Base-by-base conservation (phyloP, 495 filamentous ascomycete species). In the Penicillium desertorum region DNA sequence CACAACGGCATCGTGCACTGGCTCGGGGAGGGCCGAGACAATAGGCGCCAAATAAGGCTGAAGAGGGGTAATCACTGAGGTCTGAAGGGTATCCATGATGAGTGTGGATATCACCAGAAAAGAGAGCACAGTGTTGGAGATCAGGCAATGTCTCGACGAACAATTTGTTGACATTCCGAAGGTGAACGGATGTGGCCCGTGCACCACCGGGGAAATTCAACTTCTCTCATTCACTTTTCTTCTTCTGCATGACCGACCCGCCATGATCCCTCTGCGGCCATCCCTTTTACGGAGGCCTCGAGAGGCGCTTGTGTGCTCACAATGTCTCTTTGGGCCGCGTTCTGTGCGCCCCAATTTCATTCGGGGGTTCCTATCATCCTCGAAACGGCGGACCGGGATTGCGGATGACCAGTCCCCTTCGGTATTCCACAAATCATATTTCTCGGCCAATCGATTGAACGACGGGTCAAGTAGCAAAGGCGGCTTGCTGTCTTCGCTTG, bases 1-100 rank as follows among this genome's bases (percentile, higher is more conserved):
- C 60, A 87, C 74, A 65, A 89, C 87, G 41, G 87, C 78, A 74
- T 90, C 80, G 71, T 82, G 81, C 70, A 98, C 79, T 16, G 90
- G 90, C 20, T 81, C 68, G 22, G 94, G 94, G 50, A 98, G 84
- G 64, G 84, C 86, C 62, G 86, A 81, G 51, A 90, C 90, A 58
- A 96, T 76, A 47, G 91, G 91, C 67, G 87, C 87, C 60, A 95
- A 79, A 52, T 77, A 62, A 2, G 79, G 77, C 62, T 86, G 85
- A 64, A 96, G 76, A 50, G 83, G 81, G 42, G 82, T 76, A 66
- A 87, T 77, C 45, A 92, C 68, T 44, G 80, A 71, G 45, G 68
- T 72, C 55, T 78, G 75, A 41, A 79, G 54, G 20, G 61, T 59
- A 50, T 79, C 76, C 76, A 79, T 79, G 58, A 3, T 63, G 57